Evolutionary conservation across 1,284 basidiomycete species (phyloP).

Genomic region (Sporisorium iseilematis-ciliati): DNA sequence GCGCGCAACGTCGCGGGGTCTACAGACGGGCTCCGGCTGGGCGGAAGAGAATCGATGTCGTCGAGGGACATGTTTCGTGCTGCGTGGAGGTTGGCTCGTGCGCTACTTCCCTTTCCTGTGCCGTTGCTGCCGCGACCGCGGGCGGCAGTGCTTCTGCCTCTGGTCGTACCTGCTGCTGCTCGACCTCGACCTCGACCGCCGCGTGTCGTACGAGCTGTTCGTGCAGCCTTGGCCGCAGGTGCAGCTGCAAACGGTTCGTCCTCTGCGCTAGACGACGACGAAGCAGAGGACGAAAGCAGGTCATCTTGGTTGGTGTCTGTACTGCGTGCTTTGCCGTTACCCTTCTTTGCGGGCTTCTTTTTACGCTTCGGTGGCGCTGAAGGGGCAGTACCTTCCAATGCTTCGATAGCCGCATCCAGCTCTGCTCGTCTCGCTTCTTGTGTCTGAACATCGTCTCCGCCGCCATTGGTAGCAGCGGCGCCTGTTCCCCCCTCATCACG

Average conservation of each 20-base stretch:
- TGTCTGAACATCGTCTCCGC: background rate
- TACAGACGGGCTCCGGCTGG: slow-evolving; percentile 38
- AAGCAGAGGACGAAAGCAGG: slow-evolving; percentile 15
- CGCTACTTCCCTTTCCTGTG: slow-evolving; percentile 7
- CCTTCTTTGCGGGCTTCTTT: slow-evolving; percentile 8
- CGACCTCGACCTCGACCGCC: slow-evolving; percentile 17
- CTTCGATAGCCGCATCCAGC: slow-evolving; percentile 50
- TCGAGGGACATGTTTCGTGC: slow-evolving; percentile 53
- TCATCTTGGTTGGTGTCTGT: slow-evolving; percentile 2
- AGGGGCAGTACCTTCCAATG: slow-evolving; percentile 32
- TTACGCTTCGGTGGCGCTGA: slow-evolving; percentile 16
- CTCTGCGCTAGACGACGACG: slow-evolving; percentile 12
- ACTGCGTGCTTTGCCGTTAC: background rate
- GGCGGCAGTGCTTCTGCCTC: background rate
- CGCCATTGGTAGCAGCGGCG: background rate
- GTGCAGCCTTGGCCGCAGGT: background rate
- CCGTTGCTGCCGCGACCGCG: background rate
- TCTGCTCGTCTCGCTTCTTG: slow-evolving; percentile 21
- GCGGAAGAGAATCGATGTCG: slow-evolving; percentile 28
- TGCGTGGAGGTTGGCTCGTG: slow-evolving; percentile 30
- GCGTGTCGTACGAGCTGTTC: slow-evolving; percentile 8
- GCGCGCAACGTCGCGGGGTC: slow-evolving; percentile 29
- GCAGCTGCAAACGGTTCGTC: slow-evolving; percentile 6
- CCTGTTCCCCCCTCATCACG: slow-evolving; percentile 16
- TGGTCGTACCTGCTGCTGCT: background rate